Evolutionary conservation across 1,139 yeast species (phyloP), one percentile per base, ranked within the genome.

Genomic region (Yamadazyma aaseri): DNA sequence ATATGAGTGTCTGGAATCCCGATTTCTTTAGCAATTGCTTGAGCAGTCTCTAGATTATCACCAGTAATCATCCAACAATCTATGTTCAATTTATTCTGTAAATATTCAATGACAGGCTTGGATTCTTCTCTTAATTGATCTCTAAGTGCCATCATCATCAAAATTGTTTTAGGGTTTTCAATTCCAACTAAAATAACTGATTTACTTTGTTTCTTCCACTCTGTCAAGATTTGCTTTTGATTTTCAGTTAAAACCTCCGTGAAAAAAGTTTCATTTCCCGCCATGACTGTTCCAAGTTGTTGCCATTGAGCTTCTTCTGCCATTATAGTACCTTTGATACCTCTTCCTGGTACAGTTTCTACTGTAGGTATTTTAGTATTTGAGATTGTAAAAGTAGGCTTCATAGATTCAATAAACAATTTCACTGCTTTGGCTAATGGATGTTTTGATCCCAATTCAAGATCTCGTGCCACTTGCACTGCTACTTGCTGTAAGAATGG

Each of bases 11-110:
- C 47, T 0, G 60, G 49, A 17, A 85, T 80, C 0, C 86, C 85
- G 20, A 85, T 64, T 46, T 80, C 83, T 6, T 53, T 49, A 0
- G 85, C 94, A 20, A 85, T 79, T 0, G 86, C 80, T 26, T 65
- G 63, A 1, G 94, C 94, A 0, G 94, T 83, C 11, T 68, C 51
- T 29, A 55, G 64, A 49, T 83, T 82, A 50, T 85, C 95, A 13
- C 94, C 94, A 3, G 76, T 71, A 20, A 73, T 75, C 83, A 81
- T 82, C 82, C 86, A 85, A 34, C 85, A 75, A 15, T 75, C 73
- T 21, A 83, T 73, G 1, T 71, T 68, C 3, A 45, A 35, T 10
- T 57, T 59, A 0, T 50, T 35, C 27, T 71, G 65, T 7, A 85
- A 60, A 17, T 56, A 60, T 11, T 58, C 48, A 13, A 85, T 64